phyloP scores from a whole-genome alignment of 352 stramenopile species.

The Globisporangium lucens region DNA sequence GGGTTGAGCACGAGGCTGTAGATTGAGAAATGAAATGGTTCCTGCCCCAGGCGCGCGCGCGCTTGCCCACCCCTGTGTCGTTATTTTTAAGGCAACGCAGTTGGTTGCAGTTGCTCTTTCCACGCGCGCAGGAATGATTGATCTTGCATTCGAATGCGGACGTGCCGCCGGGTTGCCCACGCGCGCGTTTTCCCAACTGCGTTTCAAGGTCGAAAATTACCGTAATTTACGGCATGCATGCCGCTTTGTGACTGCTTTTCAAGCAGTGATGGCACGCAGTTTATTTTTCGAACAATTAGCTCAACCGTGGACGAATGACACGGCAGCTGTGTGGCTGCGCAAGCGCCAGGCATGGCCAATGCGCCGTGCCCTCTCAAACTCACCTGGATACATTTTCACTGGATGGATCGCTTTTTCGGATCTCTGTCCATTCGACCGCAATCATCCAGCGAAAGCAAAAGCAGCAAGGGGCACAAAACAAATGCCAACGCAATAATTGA shows the following conservation, averaged over 20 bases:
- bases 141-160: background rate
- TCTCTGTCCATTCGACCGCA: background rate
- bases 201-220: constrained; percentile 17
- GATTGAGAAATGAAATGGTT: constrained; percentile 50
- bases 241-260: background rate
- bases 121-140: constrained; percentile 8
- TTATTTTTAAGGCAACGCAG: constrained; percentile 34
- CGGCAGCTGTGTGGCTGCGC: background rate
- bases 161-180: background rate
- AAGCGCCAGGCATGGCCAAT: constrained; percentile 9
- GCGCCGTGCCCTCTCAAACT: background rate
- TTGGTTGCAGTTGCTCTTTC: constrained; percentile 18
- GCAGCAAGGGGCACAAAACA: background rate
- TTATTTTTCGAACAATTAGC: background rate
- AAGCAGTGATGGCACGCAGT: background rate
- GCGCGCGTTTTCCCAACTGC: constrained; percentile 10
- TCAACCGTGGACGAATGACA: background rate
- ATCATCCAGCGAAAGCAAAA: background rate
- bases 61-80: background rate
- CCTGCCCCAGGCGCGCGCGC: constrained; percentile 10
- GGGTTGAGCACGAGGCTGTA: constrained; percentile 36
- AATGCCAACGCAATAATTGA: background rate
- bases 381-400: constrained; percentile 10
- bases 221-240: constrained; percentile 7
- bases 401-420: constrained; percentile 5